Evolutionary conservation across 2,329 filamentous ascomycete species (phyloP).

Genomic region (Arthrobotrys entomopaga): DNA sequence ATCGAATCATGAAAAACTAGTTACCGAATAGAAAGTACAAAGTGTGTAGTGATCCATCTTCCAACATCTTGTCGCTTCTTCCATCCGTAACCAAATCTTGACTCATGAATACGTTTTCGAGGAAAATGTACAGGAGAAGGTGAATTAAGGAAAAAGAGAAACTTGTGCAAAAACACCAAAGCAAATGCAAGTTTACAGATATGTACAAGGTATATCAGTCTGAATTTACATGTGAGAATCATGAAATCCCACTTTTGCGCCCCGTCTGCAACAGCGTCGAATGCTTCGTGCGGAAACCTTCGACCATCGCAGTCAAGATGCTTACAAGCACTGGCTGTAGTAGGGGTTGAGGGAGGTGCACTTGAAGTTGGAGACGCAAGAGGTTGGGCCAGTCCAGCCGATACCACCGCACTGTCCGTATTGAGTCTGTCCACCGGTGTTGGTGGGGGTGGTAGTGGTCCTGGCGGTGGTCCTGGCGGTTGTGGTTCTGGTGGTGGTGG

Average conservation of each 20-base stretch:
- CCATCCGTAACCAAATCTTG: slow-evolving; percentile 26
- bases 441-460: neutral
- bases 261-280: neutral
- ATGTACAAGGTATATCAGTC: slow-evolving; percentile 53
- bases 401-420: slow-evolving; percentile 58
- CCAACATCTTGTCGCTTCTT: slow-evolving; percentile 29
- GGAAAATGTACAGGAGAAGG: slow-evolving; percentile 46
- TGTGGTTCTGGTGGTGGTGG: slow-evolving; percentile 11
- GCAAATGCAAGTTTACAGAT: slow-evolving; percentile 34
- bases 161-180: slow-evolving; percentile 1
- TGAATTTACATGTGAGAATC: slow-evolving; percentile 46
- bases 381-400: slow-evolving; percentile 55
- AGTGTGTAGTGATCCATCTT: slow-evolving; percentile 45
- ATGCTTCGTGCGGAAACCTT: slow-evolving; percentile 40
- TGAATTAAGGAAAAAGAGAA: slow-evolving; percentile 6
- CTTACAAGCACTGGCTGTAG: slow-evolving; percentile 59
- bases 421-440: too few relatives aligned
- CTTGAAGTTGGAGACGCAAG: slow-evolving; percentile 53
- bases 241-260: slow-evolving; percentile 7
- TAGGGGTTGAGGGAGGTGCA: slow-evolving; percentile 57
- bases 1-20: slow-evolving; percentile 37
- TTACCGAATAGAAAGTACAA: slow-evolving; percentile 34
- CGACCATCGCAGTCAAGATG: slow-evolving; percentile 7
- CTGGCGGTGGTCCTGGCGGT: slow-evolving; percentile 19
- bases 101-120: slow-evolving; percentile 23